Base-by-base conservation (phyloP, 352 stramenopile species). In the Pythium aphanidermatum region DNA sequence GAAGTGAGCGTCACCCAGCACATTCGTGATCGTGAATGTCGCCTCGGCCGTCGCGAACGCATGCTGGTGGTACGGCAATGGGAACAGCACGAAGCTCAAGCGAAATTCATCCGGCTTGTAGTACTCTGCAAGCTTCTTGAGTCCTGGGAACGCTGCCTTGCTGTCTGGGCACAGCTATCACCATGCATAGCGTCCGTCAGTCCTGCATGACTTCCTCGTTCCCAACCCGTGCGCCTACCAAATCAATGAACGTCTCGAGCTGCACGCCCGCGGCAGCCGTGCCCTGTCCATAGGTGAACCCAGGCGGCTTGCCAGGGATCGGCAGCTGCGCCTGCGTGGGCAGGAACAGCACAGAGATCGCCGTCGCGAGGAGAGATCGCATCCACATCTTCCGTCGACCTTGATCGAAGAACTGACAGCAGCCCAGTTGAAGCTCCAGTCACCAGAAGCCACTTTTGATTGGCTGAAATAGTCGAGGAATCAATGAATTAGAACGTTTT, bases 191-290 rank as follows among this genome's bases (percentile, higher is more conserved):
- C 25, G 5, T 50, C 16, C 10, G 14, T 17, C 33, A 50, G 23
- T 48, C 26, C 26, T 17, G 23, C 5, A 39, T 13, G 8, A 14
- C 21, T 13, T 42, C 21, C 36, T 42, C 14, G 33, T 21, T 23
- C 31, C 20, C 27, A 23, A 38, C 3, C 4, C 4, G 25, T 28
- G 16, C 2, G n/a, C 51, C 14, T 45, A 84, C 76, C 69, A 90
- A 50, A 43, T 92, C 78, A n/a, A 92, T 65, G 49, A 85, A 92
- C 19, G 75, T 80, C 63, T 92, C 81, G 30, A 92, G 70, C 55
- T 92, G 81, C 25, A 92, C 71, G 25, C 70, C 64, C 2, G 81
- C 81, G 13, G 70, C 51, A 5, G 74, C 68, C 11, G 30, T 60
- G 5, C 81, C 76, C 2, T 66, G 35, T 12, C 74, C 72, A 14